Percentiles rank a stretch among this genome's conserved stretches.
Evolutionary conservation across 129 eudicot genomes (phyloP).

Genomic region (Helichrysum umbraculigerum): DNA sequence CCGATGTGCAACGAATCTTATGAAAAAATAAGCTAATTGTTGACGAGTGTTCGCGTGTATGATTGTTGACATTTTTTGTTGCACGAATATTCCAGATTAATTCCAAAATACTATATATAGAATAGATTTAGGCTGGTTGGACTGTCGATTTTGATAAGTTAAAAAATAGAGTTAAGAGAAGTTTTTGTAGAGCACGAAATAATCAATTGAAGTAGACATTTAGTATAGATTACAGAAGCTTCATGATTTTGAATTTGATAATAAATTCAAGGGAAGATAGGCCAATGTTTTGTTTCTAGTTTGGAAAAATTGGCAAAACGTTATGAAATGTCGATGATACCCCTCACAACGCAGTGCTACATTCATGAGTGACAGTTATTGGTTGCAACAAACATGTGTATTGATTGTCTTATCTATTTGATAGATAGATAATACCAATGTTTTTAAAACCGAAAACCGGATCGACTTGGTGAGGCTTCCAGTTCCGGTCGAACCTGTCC

Average conservation of each 20-base stretch:
- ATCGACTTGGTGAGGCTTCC: no score
- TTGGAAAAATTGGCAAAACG: constrained; percentile 3
- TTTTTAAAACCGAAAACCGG: no score
- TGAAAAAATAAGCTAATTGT: no score
- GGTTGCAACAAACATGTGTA: constrained; percentile 19
- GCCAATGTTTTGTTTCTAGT: constrained; percentile 13
- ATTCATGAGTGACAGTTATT: constrained; percentile 16
- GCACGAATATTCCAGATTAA: no score
- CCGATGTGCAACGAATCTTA: no score
- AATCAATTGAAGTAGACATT: not conserved
- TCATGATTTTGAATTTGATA: constrained; percentile 1
- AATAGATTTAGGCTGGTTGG: no score
- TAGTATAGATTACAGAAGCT: constrained; percentile 11
- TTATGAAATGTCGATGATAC: constrained; percentile 5
- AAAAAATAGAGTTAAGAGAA: not conserved
- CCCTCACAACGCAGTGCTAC: constrained; percentile 2
- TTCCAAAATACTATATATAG: no score
- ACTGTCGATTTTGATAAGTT: no score
- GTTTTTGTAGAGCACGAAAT: constrained; percentile 7
- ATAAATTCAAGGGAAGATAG: constrained; percentile 7
- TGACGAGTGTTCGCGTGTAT: no score
- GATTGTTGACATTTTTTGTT: no score
- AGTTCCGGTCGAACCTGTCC: no score
- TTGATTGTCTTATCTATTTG: constrained; percentile 2
- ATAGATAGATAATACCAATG: no score